phyloP scores from a whole-genome alignment of 2,329 filamentous ascomycete species.

The Colletotrichum ledebouriae region DNA sequence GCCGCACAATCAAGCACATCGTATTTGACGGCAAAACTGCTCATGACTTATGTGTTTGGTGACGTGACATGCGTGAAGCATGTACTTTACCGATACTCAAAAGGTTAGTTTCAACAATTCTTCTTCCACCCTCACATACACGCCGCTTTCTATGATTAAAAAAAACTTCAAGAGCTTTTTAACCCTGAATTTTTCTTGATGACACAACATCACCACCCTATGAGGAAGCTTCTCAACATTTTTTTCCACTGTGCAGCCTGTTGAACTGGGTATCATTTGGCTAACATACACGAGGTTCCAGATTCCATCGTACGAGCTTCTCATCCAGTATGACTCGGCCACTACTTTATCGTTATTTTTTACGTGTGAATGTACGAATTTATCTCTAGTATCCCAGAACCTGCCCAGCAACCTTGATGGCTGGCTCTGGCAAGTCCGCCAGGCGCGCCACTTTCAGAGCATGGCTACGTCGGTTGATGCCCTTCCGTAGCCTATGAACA shows the following conservation, averaged over 20 bases:
- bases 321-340: slow-evolving; percentile 35
- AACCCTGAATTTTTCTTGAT: slow-evolving; percentile 74
- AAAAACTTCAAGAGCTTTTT: slow-evolving; percentile 74
- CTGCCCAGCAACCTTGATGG: slow-evolving; percentile 75
- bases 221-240: slow-evolving; percentile 60
- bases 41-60: slow-evolving; percentile 39
- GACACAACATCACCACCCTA: slow-evolving; percentile 70
- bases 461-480: slow-evolving; percentile 89
- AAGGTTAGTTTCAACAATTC: slow-evolving; percentile 60
- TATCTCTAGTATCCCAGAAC: slow-evolving; percentile 58
- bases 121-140: slow-evolving; percentile 29
- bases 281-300: slow-evolving; percentile 51
- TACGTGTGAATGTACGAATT: slow-evolving; percentile 14
- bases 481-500: slow-evolving; percentile 83
- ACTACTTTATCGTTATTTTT: background rate
- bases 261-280: slow-evolving; percentile 51
- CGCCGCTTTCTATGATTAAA: slow-evolving; percentile 67
- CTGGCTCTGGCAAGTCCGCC: slow-evolving; percentile 82
- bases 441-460: slow-evolving; percentile 94
- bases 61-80: slow-evolving; percentile 46
- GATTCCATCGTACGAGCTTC: slow-evolving; percentile 6
- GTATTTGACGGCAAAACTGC: slow-evolving; percentile 47
- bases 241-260: slow-evolving; percentile 44
- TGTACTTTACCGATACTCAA: slow-evolving; percentile 32
- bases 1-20: slow-evolving; percentile 56